phyloP scores from a whole-genome alignment of 371 early-diverging fungal species.

The Rhizomucor pusillus region DNA sequence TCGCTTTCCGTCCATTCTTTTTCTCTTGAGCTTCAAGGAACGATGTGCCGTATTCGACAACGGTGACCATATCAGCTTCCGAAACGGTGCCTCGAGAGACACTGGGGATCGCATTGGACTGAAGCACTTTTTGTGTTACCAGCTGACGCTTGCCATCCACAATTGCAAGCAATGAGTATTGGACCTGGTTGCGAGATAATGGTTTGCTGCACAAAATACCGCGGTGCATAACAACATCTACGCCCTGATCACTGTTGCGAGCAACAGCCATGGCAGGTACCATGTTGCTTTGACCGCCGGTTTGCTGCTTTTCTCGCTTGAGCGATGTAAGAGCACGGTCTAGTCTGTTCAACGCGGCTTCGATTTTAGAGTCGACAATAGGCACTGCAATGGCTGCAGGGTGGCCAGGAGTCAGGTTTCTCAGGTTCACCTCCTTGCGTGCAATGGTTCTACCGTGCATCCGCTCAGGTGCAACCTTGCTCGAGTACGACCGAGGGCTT shows the following conservation, averaged over 20 bases:
- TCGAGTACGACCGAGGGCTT: conserved; percentile 8
- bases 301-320: conserved; percentile 3
- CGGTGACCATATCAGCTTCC: conserved; percentile 12
- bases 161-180: conserved; percentile 28
- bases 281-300: neutral
- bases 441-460: conserved; percentile 3
- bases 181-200: conserved; percentile 23
- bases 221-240: conserved; percentile 33
- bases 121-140: conserved; percentile 14
- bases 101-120: neutral
- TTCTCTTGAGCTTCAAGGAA: conserved; percentile 15
- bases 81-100: conserved; percentile 13
- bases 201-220: conserved; percentile 28
- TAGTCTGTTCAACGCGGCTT: conserved; percentile 12
- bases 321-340: conserved; percentile 10
- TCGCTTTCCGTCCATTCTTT: conserved; percentile 3
- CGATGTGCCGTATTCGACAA: conserved; percentile 10
- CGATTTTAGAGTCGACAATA: conserved; percentile 5
- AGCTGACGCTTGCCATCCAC: neutral
- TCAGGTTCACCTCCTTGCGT: too few relatives aligned
- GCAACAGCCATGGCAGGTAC: conserved; percentile 9
- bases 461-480: conserved; percentile 18
- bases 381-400: conserved; percentile 4
- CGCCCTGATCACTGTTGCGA: conserved; percentile 23
- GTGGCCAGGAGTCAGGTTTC: too few relatives aligned